Percentiles rank a stretch among this genome's conserved stretches.
Conservation (phyloP, 2,329 filamentous ascomycete species). For the Claviceps sp. region DNA sequence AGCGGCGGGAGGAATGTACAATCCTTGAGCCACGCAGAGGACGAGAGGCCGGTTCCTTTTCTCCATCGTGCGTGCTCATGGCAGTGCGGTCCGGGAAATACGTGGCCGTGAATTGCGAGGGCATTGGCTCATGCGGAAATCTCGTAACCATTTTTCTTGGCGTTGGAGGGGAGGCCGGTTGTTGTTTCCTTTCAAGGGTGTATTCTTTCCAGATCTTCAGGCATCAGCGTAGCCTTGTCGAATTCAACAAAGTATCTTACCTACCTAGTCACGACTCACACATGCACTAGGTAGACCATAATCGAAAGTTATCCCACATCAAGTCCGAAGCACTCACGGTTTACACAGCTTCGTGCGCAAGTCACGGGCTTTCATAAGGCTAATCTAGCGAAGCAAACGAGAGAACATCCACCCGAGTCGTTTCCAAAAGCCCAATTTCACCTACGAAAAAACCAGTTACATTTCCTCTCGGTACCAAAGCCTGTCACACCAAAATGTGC, state of each 20-base stretch:
- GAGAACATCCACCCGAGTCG: too few species aligned
- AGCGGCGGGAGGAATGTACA: conserved; percentile 6
- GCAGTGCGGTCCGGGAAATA: conserved; percentile 27
- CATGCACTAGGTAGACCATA: too few species aligned
- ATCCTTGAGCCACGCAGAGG: conserved; percentile 17
- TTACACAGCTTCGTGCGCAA: too few species aligned
- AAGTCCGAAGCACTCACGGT: too few species aligned
- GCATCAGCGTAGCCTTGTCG: neutral
- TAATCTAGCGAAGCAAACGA: too few species aligned
- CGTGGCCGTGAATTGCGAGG: neutral
- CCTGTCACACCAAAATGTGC: too few species aligned
- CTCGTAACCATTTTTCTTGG: neutral
- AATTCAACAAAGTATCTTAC: neutral
- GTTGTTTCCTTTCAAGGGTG: neutral
- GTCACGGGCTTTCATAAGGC: too few species aligned
- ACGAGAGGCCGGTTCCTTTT: conserved; percentile 31
- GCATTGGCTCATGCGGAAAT: neutral
- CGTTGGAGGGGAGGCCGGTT: neutral
- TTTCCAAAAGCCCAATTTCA: too few species aligned
- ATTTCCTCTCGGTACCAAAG: too few species aligned
- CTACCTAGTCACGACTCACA: neutral
- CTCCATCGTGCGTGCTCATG: conserved; percentile 35
- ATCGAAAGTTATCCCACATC: too few species aligned
- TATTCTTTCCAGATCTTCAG: neutral
- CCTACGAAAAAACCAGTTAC: too few species aligned